These are phyloP conservation scores for Tetrahymena elliotti DNA, from an alignment of 73 alveolate species.

Conservation along the genomic window DNA sequence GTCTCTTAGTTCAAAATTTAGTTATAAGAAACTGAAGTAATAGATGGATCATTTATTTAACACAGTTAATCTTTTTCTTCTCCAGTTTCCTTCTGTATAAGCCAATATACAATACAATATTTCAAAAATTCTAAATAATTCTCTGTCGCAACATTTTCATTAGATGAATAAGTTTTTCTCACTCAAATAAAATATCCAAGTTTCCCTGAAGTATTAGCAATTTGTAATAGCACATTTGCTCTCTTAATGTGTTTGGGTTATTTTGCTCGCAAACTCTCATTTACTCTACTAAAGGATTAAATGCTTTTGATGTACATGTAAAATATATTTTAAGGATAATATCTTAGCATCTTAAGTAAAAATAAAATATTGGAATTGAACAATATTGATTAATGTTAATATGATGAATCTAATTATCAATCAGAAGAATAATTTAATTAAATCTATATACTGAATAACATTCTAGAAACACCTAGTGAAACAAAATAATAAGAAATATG, in stretches of 20 bases:
- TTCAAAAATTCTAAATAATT: background rate
- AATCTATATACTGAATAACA: background rate
- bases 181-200: background rate
- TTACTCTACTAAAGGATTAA: background rate
- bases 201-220: background rate
- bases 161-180: background rate
- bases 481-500: background rate
- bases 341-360: background rate
- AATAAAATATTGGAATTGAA: background rate
- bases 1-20: background rate
- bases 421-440: background rate
- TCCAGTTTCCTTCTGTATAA: background rate
- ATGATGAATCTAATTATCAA: background rate
- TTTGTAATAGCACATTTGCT: background rate
- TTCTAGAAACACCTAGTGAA: background rate
- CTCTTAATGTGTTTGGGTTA: background rate
- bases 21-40: background rate
- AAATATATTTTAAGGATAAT: background rate
- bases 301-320: background rate
- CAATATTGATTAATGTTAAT: no score
- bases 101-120: background rate
- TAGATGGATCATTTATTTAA: background rate
- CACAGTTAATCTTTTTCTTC: background rate
- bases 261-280: background rate
- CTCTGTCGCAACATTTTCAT: background rate